Evolutionary conservation across 192 early-diverging fungal genomes (phyloP), one percentile per base, ranked within the genome.

Genomic region (Linnemannia exigua): DNA sequence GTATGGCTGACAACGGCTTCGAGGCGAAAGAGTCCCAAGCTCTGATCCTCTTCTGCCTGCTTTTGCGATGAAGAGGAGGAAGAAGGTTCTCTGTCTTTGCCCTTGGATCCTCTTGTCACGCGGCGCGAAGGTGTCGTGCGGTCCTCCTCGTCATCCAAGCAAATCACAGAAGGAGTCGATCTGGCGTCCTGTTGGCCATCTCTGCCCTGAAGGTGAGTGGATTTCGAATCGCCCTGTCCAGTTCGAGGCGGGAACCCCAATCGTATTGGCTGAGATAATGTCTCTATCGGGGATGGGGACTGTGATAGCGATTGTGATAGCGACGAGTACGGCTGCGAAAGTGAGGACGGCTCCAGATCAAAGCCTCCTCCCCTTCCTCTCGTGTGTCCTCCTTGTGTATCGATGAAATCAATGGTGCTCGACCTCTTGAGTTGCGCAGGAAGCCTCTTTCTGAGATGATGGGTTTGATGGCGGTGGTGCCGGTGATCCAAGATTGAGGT

Each of bases 1-100:
- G 81, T 82, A 47, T 82, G 81, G 61, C 75, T 82, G 54, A 82
- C 75, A 8, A 52, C 58, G 2, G 81, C 81, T 37, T 77, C 51
- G 14, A 82, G 51, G n/a, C 47, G 75, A 52, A 77, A 82, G 7
- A 77, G 81, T 35, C 81, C 75, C 5, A 72, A 7, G n/a, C 52
- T 50, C 1, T 44, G 51, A 8, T 73, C 81, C 20, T 50, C 71
- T 4, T 14, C 50, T 63, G 52, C 33, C 41, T 74, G n/a, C 50
- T 70, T 3, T 25, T 75, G 25, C 15, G 58, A 15, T n/a, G 58
- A 63, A 25, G 58, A 61, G 8, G 46, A 25, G 52, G 52, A 54
- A n/a, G 51, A 54, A 5, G 41, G 25, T 22, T 31, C 67, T 28
- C 58, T 81, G 50, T 75, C 80, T 33, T 80, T 80, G 33, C 79